These are phyloP conservation scores for Symmetrospora coprosmae DNA, from an alignment of 768 basidiomycete species.

Conservation along the genomic window DNA sequence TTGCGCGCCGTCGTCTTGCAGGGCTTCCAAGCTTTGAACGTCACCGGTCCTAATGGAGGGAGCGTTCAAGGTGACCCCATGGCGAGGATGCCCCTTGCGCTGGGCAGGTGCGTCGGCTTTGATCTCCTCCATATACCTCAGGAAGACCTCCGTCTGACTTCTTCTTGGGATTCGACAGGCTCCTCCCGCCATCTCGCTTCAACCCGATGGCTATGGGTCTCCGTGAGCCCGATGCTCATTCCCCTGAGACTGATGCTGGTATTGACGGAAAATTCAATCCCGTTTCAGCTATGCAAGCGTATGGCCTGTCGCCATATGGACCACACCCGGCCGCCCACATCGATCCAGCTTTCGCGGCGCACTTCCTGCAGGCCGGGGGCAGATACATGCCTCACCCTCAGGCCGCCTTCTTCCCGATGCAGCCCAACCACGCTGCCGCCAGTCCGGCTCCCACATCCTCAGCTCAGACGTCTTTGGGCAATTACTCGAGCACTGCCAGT, in stretches of 20 bases:
- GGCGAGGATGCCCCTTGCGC: constrained; percentile 5
- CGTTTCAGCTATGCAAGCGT: too few relatives aligned
- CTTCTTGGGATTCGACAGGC: not conserved
- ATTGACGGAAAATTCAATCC: too few relatives aligned
- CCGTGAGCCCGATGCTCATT: too few relatives aligned
- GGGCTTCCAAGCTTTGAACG: constrained; percentile 19
- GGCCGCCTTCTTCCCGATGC: not conserved
- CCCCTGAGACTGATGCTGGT: too few relatives aligned
- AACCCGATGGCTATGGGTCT: constrained; percentile 14
- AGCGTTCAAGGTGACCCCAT: constrained; percentile 14
- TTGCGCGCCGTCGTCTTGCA: not conserved
- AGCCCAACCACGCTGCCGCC: too few relatives aligned
- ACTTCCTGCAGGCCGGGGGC: not conserved
- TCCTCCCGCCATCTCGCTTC: constrained; percentile 3
- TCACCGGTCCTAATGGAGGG: constrained; percentile 9
- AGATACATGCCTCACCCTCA: not conserved
- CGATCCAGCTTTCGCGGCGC: not conserved
- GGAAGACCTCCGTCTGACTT: not conserved
- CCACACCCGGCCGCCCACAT: not conserved
- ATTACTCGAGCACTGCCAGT: too few relatives aligned
- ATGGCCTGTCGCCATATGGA: too few relatives aligned
- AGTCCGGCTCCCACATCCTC: too few relatives aligned
- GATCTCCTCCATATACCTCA: not conserved
- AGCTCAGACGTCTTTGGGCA: too few relatives aligned
- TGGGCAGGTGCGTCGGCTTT: not conserved